A percentile compares a stretch with the other conserved stretches of the same genome.
These are phyloP conservation scores for Ganoderma resinaceum DNA, from an alignment of 1,284 basidiomycete species.

Conservation along the genomic window DNA sequence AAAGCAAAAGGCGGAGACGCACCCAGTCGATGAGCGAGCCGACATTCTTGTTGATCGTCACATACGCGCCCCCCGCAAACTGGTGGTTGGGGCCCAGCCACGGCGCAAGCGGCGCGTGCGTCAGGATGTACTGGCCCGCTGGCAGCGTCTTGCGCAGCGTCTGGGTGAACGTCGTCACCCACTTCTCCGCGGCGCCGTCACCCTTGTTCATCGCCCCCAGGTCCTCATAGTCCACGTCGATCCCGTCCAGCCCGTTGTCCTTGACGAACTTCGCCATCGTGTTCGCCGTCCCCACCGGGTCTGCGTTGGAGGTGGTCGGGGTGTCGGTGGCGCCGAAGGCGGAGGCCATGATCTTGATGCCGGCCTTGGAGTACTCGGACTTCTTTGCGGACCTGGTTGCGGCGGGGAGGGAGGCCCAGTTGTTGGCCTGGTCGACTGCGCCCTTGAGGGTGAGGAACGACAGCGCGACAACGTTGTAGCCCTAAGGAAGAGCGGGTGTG, in stretches of 20 bases:
- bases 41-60: slow-evolving; percentile 59
- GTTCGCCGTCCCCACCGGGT: slow-evolving; percentile 51
- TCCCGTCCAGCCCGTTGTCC: slow-evolving; percentile 51
- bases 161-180: slow-evolving; percentile 52
- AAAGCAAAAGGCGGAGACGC: slow-evolving; percentile 14
- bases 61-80: slow-evolving; percentile 67
- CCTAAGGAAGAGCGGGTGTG: background rate
- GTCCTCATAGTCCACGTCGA: slow-evolving; percentile 68
- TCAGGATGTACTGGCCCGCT: slow-evolving; percentile 43
- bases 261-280: slow-evolving; percentile 51
- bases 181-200: slow-evolving; percentile 46
- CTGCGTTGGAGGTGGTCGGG: slow-evolving; percentile 52
- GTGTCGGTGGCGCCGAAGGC: slow-evolving; percentile 58
- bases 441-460: slow-evolving; percentile 27
- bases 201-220: slow-evolving; percentile 51
- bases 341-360: slow-evolving; percentile 56
- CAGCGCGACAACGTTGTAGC: slow-evolving; percentile 27
- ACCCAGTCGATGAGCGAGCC: slow-evolving; percentile 54
- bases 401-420: slow-evolving; percentile 20
- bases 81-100: slow-evolving; percentile 56
- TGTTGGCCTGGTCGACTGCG: slow-evolving; percentile 21
- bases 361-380: slow-evolving; percentile 50
- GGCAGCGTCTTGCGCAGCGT: slow-evolving; percentile 43
- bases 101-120: slow-evolving; percentile 55
- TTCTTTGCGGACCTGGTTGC: slow-evolving; percentile 46